Evolutionary conservation across 2,329 filamentous ascomycete genomes (phyloP).

Genomic region (Gnomoniopsis sp.): DNA sequence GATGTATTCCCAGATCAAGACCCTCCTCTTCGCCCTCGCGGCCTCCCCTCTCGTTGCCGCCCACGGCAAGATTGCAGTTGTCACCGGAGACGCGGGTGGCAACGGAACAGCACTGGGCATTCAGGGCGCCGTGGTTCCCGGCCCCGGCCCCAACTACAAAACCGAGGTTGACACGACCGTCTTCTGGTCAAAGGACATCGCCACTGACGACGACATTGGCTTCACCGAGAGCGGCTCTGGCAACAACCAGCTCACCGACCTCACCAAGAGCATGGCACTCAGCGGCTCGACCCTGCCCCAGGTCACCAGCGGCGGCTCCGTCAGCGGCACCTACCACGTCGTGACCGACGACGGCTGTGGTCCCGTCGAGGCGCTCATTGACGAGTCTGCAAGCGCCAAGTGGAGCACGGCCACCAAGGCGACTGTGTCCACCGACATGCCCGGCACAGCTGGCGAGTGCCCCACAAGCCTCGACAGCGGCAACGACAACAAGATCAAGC

Average conservation of each 20-base stretch:
- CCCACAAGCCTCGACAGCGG: conserved; percentile 10
- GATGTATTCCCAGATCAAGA: conserved; percentile 19
- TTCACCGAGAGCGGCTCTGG: conserved; percentile 9
- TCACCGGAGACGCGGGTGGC: conserved; percentile 31
- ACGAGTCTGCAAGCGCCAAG: conserved; percentile 29
- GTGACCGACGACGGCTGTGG: conserved; percentile 41
- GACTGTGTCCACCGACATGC: conserved; percentile 18
- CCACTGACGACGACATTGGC: conserved; percentile 22
- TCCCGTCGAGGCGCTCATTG: conserved; percentile 36
- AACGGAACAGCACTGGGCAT: conserved; percentile 38
- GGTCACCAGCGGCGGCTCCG: conserved; percentile 28
- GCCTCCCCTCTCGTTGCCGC: conserved; percentile 25
- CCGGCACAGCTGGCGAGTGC: conserved; percentile 19
- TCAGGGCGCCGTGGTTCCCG: conserved; percentile 30
- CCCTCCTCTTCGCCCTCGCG: conserved; percentile 18
- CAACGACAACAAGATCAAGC: conserved; percentile 4
- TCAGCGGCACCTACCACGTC: conserved; percentile 35
- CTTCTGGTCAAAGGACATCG: conserved; percentile 24
- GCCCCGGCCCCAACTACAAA: conserved; percentile 14
- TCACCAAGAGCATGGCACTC: background rate
- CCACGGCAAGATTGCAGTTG: conserved; percentile 26
- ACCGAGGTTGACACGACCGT: conserved; percentile 34
- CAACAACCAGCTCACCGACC: conserved; percentile 12
- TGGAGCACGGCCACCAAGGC: conserved; percentile 18
- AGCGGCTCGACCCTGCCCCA: conserved; percentile 33